phyloP scores from a whole-genome alignment of 225 moss, liverwort and hornwort species.

The Physcomitrium patens region DNA sequence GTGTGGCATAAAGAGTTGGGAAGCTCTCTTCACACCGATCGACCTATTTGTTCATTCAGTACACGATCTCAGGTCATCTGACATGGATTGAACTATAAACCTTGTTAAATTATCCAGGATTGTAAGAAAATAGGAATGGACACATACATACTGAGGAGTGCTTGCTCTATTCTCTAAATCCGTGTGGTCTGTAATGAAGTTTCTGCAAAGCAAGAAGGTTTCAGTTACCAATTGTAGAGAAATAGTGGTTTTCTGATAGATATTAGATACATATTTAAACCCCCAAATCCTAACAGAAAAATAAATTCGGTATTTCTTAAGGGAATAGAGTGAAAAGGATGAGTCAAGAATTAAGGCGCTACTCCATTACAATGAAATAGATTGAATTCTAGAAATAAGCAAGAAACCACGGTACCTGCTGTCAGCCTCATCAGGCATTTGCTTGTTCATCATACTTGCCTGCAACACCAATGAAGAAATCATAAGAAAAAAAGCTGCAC shows the following conservation, averaged over 20 bases:
- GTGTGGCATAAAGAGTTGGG: too few relatives aligned
- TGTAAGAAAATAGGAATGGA: not conserved
- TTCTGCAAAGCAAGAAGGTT: constrained; percentile 36
- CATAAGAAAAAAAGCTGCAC: constrained; percentile 20
- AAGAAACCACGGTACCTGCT: constrained; percentile 43
- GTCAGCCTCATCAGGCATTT: constrained; percentile 51
- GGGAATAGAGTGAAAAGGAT: not conserved
- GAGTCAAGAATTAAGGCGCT: not conserved
- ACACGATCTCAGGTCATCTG: not conserved
- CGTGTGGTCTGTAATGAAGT: constrained; percentile 29
- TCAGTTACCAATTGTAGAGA: not conserved
- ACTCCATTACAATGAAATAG: not conserved
- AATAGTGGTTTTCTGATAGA: not conserved
- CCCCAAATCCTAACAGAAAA: constrained; percentile 2
- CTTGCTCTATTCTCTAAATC: constrained; percentile 44
- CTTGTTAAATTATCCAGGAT: not conserved
- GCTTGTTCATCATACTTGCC: constrained; percentile 70
- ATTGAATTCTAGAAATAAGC: constrained; percentile 23
- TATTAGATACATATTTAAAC: not conserved
- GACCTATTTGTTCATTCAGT: not conserved
- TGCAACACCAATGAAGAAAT: constrained; percentile 35
- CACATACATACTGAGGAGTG: constrained; percentile 38
- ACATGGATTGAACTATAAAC: not conserved
- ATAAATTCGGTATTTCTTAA: not conserved
- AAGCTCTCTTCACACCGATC: not conserved